Base-by-base conservation (phyloP, 2,329 filamentous ascomycete genomes). In the Paecilomyces formosus region DNA sequence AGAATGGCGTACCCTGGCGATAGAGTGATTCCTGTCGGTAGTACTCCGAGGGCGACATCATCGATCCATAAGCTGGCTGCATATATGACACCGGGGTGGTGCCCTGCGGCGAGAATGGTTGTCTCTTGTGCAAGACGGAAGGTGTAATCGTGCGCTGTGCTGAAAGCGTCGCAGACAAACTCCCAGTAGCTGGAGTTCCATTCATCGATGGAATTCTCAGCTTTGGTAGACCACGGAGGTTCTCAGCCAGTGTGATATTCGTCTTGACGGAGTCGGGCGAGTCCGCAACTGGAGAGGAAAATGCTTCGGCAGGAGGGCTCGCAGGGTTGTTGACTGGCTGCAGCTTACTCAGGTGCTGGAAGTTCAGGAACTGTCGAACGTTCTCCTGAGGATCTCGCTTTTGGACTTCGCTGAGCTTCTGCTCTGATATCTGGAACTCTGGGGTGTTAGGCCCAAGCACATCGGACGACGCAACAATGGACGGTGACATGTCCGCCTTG, bases 401-500 rank as follows among this genome's bases (percentile, higher is more conserved):
- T 68, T 88, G 82, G 31, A 96, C 71, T 62, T 81, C 85, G 59
- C 86, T 85, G 15, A 96, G 85, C 50, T 81, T 82, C 54, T 88
- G 85, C 71, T 92, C 87, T 66, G 92, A 87, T 39, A 97, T 82
- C 21, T 76, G 77, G 60, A 92, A 81, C 24, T 86, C 80, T 22
- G 88, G 82, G 12, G 86, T 71, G 35, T 82, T 74, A 7, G 89
- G 88, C 2, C 92, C 92, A 62, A 97, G 82, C 11, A 95, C 82
- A 73, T 97, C 93, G 1, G 92, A 97, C 0, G 93, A 97, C 26
- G 92, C 93, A 56, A 96, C 88, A 9, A 96, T 82, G 1, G 92
- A 97, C 9, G 89, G 89, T 3, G 88, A 84, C 21, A 84, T 84
- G 65, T 94, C 88, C 5, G 90, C 93, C 26, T 86, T 79, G 11